Base-by-base conservation (phyloP, 306 rosid species). In the Cyamopsis tetragonoloba region DNA sequence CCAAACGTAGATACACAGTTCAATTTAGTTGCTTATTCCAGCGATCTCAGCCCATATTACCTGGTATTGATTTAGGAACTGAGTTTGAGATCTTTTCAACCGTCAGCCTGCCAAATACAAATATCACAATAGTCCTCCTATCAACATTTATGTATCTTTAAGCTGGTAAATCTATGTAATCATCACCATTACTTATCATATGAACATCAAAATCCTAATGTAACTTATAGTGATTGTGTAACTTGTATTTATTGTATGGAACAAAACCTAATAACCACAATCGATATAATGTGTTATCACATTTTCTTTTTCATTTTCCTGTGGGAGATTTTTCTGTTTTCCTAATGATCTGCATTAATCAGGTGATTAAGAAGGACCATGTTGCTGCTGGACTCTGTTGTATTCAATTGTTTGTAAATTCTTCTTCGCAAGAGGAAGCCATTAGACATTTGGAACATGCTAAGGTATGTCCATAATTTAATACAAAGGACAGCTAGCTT, bases 351-450 rank as follows among this genome's bases (percentile, higher is more conserved):
- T 28, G 11, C 47, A 35, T 48, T 49, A 31, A 72, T 62, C 83
- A 92, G 98, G 98, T 92, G 59, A 86, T 89, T 50, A 89, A 88
- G 74, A 91, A 81, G 68, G 98, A 93, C 77, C 96, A 89, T 55
- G 90, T 93, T 59, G 97, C 96, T 41, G 91, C 98, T 75, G 98
- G 97, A 60, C 97, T 93, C 43, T 93, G 98, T 80, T 88, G 98
- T 83, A 89, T 93, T 77, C 97, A 93, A 81, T 79, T 93, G 86
- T 93, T 89, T 75, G 85, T 89, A 78, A 93, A 93, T 73, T 89
- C 97, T 76, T 70, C 76, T 66, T 79, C 83, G 46, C 96, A 81
- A 81, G 98, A 92, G 67, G 98, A 93, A 79, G 98, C 98, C 82
- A 82, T 87, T 71, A 83, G 84, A 61, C 93, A 93, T 80, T 86